phyloP scores from a whole-genome alignment of 2,329 filamentous ascomycete genomes.

The Zymoseptoria ardabiliae region DNA sequence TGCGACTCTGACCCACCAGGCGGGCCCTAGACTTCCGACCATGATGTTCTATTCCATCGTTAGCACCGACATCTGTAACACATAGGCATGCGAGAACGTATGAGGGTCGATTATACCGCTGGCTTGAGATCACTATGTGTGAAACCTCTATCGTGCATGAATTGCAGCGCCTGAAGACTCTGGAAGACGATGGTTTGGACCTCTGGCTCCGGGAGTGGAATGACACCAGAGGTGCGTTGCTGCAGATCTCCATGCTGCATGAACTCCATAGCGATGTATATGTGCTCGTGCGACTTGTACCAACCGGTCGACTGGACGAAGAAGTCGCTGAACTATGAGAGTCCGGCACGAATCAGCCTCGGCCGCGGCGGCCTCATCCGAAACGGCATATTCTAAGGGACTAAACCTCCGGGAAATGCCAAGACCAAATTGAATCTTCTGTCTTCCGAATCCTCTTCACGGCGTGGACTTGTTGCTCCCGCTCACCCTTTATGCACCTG shows the following conservation, averaged over 20 bases:
- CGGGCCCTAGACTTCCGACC: constrained; percentile 19
- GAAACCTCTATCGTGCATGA: constrained; percentile 32
- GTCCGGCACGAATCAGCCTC: too few relatives aligned
- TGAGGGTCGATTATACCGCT: too few relatives aligned
- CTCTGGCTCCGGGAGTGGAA: constrained; percentile 22
- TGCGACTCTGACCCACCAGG: constrained; percentile 36
- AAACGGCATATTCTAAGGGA: too few relatives aligned
- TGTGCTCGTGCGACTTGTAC: constrained; percentile 25
- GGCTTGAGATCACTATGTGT: constrained; percentile 35
- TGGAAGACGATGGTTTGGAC: constrained; percentile 26
- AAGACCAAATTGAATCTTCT: too few relatives aligned
- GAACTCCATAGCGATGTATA: constrained; percentile 37
- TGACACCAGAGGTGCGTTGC: constrained; percentile 16
- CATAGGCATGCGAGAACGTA: too few relatives aligned
- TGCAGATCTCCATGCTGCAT: constrained; percentile 30
- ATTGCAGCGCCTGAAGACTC: constrained; percentile 28
- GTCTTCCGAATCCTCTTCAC: constrained; percentile 5
- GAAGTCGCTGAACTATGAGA: constrained; percentile 11
- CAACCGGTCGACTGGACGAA: constrained; percentile 31
- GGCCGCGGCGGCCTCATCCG: too few relatives aligned
- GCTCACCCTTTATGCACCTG: constrained; percentile 1
- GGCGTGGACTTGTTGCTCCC: not conserved
- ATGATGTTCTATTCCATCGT: constrained; percentile 29
- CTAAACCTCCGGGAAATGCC: too few relatives aligned
- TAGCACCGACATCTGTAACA: too few relatives aligned